Percentiles rank a stretch among this genome's conserved stretches.
Evolutionary conservation across 2,329 filamentous ascomycete species (phyloP).

Genomic region (Nannizziopsis arthrosporioides): DNA sequence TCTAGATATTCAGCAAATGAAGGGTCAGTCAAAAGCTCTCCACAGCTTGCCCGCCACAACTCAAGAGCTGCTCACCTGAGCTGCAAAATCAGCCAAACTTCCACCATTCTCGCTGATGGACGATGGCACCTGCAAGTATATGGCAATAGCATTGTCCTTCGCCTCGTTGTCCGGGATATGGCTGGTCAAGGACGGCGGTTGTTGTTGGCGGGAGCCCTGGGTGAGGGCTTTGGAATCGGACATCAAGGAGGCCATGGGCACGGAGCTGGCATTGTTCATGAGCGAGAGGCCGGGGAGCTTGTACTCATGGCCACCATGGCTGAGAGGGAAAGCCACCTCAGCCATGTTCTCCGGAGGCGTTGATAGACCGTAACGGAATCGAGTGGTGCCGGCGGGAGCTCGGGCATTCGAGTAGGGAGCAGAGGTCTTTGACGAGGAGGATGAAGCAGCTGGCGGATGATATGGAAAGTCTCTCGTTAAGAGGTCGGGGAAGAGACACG

Average conservation of each 20-base stretch:
- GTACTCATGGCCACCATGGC: conserved; percentile 24
- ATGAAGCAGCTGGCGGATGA: neutral
- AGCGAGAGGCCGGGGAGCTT: conserved; percentile 11
- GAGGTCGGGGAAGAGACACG: neutral
- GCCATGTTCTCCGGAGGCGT: conserved; percentile 35
- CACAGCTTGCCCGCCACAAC: too few relatives aligned
- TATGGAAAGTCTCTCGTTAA: neutral
- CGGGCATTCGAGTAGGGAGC: conserved; percentile 1
- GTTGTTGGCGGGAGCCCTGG: conserved; percentile 16
- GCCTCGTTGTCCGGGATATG: conserved; percentile 17
- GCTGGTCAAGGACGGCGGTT: conserved; percentile 20
- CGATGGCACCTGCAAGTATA: conserved; percentile 56
- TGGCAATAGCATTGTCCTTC: conserved; percentile 30
- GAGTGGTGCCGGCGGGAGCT: neutral
- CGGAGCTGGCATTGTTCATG: conserved; percentile 15
- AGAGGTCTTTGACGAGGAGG: neutral
- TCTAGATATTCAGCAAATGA: conserved; percentile 39
- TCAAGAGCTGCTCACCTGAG: conserved; percentile 48
- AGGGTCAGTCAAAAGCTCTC: neutral
- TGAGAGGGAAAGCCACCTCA: conserved; percentile 25
- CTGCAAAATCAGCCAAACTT: conserved; percentile 69
- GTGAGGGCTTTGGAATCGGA: neutral
- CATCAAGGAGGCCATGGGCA: neutral
- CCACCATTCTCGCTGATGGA: conserved; percentile 66
- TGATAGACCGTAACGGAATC: conserved; percentile 25